These are phyloP conservation scores for Ceratobasidium sp. DNA, from an alignment of 1,284 basidiomycete species.

Conservation along the genomic window DNA sequence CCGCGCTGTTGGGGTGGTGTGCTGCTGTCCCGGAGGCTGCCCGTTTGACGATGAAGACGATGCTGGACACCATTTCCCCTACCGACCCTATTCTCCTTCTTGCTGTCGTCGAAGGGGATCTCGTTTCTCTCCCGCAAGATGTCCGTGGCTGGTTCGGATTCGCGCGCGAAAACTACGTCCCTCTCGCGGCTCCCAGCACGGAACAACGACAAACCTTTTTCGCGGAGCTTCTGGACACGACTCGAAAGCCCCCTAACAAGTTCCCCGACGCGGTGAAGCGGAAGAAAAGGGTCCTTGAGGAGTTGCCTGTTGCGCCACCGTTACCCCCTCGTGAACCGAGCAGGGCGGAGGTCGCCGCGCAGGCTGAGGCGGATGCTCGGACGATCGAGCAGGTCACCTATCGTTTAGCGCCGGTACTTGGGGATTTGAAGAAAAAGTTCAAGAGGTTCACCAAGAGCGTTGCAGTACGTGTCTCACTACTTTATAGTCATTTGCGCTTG, in stretches of 20 bases:
- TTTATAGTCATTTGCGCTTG: not conserved
- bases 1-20: constrained; percentile 90
- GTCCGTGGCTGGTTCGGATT: constrained; percentile 93
- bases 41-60: constrained; percentile 86
- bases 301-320: constrained; percentile 90
- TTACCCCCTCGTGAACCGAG: constrained; percentile 87
- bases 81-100: constrained; percentile 94
- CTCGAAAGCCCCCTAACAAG: constrained; percentile 82
- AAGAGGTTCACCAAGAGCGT: constrained; percentile 90
- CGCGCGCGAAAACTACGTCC: constrained; percentile 80
- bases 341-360: constrained; percentile 84
- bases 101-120: constrained; percentile 86
- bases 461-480: constrained; percentile 66
- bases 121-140: constrained; percentile 81
- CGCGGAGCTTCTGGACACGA: constrained; percentile 74
- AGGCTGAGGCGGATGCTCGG: constrained; percentile 85
- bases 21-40: constrained; percentile 87
- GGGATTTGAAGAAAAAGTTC: constrained; percentile 93
- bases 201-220: constrained; percentile 85
- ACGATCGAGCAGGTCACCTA: constrained; percentile 88
- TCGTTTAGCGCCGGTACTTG: constrained; percentile 87
- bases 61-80: constrained; percentile 91
- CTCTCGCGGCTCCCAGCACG: constrained; percentile 66
- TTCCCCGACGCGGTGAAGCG: constrained; percentile 93
- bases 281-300: constrained; percentile 87